Evolutionary conservation across 345 rosid genomes (phyloP), one percentile per base, ranked within the genome.

Genomic region (Angophora floribunda): DNA sequence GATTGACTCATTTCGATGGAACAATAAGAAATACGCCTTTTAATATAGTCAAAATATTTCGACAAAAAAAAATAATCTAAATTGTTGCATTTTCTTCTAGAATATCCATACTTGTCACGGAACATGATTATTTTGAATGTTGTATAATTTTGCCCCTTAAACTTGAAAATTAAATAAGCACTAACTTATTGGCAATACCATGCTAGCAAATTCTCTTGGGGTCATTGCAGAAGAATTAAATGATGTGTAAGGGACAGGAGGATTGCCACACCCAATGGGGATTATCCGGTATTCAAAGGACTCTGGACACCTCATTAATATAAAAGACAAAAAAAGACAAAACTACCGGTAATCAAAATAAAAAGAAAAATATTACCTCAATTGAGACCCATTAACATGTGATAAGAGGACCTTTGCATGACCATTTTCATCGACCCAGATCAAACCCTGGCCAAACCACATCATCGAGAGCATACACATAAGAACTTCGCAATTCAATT

Each of bases 341-440:
- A n/a, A 63, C 36, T 32, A 63, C 75, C 13, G 75, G 36, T 4
- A 63, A 63, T n/a, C 75, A 32, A 63, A n/a, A 63, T n/a, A 28
- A n/a, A n/a, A n/a, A 61, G 14, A 61, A 26, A 57, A 28, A 12
- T 12, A 61, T 82, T 36, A 94, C 95, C 91, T 92, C 55, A 93
- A 91, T 87, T 88, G 84, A 6, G 93, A 88, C 24, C 94, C 94
- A 70, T 89, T 87, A 44, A 92, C 65, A 24, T 92, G 90, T 49
- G 94, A 89, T 82, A 91, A 89, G 87, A 93, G 90, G 85, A 91
- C 90, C 4, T 88, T 91, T 21, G 85, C 89, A 16, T 30, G 44
- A 9, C 93, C 93, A 3, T 90, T 91, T 85, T 93, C 95, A 24
- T 86, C 90, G 41, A 93, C 92, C 92, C 91, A 90, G 22, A 93